phyloP scores from a whole-genome alignment of 2,329 filamentous ascomycete species.

The Fulvia fulva region DNA sequence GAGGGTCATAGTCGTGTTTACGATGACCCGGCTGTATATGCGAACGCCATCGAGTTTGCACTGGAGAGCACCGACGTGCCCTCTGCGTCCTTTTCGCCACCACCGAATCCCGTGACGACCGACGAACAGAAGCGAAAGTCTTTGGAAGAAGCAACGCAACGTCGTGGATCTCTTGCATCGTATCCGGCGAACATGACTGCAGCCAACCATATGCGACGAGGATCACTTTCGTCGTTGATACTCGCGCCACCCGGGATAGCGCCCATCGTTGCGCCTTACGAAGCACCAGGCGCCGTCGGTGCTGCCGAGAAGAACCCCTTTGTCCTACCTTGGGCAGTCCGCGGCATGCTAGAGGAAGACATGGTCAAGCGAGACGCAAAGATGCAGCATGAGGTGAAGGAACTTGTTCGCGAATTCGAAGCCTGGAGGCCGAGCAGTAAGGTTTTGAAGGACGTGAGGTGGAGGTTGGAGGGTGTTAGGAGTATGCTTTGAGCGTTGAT shows the following conservation, averaged over 20 bases:
- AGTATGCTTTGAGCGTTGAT: slow-evolving; percentile 63
- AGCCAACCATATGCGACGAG: slow-evolving; percentile 34
- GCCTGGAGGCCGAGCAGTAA: slow-evolving; percentile 89
- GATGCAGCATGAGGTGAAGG: slow-evolving; percentile 61
- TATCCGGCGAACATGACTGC: slow-evolving; percentile 28
- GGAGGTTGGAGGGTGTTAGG: slow-evolving; percentile 82
- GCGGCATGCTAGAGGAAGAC: slow-evolving; percentile 86
- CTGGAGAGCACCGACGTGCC: slow-evolving; percentile 43
- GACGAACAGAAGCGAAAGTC: slow-evolving; percentile 19
- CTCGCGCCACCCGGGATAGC: slow-evolving; percentile 29
- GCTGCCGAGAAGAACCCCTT: slow-evolving; percentile 66
- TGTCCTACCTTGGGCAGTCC: slow-evolving; percentile 91
- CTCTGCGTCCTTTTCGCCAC: slow-evolving; percentile 2
- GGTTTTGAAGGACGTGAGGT: slow-evolving; percentile 92
- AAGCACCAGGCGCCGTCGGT: slow-evolving; percentile 27
- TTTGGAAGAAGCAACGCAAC: slow-evolving; percentile 19
- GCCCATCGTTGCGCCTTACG: slow-evolving; percentile 38
- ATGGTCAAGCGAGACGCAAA: slow-evolving; percentile 78
- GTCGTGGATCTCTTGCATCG: slow-evolving; percentile 24
- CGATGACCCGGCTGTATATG: slow-evolving; percentile 81
- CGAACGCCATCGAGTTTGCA: slow-evolving; percentile 49
- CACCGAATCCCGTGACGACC: slow-evolving; percentile 4
- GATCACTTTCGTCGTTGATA: slow-evolving; percentile 22
- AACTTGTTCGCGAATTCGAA: slow-evolving; percentile 83
- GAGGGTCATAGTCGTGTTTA: slow-evolving; percentile 93